phyloP scores from a whole-genome alignment of 805 yeast species.

The Nakazawaea peltata region DNA sequence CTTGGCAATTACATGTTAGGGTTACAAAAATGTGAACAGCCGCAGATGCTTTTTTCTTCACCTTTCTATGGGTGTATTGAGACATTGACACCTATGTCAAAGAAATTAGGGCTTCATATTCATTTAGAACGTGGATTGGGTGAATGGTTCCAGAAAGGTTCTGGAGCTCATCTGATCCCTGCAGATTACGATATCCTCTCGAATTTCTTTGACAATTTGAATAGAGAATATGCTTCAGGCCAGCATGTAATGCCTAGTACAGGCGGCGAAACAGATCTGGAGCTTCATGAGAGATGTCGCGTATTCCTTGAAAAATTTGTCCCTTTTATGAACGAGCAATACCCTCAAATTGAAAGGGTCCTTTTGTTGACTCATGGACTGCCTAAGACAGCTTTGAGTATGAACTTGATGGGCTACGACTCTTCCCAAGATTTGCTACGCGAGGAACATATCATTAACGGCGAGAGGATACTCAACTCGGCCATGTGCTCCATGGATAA shows the following conservation, averaged over 20 bases:
- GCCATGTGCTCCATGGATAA: constrained; percentile 83
- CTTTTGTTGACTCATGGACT: constrained; percentile 92
- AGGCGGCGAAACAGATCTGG: constrained; percentile 68
- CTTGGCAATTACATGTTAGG: constrained; percentile 56
- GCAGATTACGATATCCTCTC: constrained; percentile 41
- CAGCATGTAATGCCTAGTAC: constrained; percentile 48
- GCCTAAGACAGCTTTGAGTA: constrained; percentile 79
- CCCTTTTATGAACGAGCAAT: constrained; percentile 43
- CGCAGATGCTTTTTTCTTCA: constrained; percentile 65
- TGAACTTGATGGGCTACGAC: constrained; percentile 52
- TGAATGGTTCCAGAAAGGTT: constrained; percentile 79
- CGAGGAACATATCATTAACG: constrained; percentile 31
- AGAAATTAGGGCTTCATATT: constrained; percentile 47
- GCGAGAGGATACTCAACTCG: constrained; percentile 41
- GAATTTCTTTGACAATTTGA: constrained; percentile 43
- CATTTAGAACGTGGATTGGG: constrained; percentile 78
- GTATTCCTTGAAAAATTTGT: constrained; percentile 49
- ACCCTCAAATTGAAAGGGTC: constrained; percentile 55
- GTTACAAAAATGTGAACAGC: constrained; percentile 38
- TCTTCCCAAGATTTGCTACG: constrained; percentile 46
- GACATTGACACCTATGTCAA: constrained; percentile 67
- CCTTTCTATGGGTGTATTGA: constrained; percentile 90
- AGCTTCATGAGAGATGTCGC: constrained; percentile 56
- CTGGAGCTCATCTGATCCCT: constrained; percentile 65
- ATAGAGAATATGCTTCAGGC: constrained; percentile 38